Percentiles rank a stretch among this genome's conserved stretches.
phyloP scores from a whole-genome alignment of 192 early-diverging fungal species.

The Phlyctochytrium arcticum region DNA sequence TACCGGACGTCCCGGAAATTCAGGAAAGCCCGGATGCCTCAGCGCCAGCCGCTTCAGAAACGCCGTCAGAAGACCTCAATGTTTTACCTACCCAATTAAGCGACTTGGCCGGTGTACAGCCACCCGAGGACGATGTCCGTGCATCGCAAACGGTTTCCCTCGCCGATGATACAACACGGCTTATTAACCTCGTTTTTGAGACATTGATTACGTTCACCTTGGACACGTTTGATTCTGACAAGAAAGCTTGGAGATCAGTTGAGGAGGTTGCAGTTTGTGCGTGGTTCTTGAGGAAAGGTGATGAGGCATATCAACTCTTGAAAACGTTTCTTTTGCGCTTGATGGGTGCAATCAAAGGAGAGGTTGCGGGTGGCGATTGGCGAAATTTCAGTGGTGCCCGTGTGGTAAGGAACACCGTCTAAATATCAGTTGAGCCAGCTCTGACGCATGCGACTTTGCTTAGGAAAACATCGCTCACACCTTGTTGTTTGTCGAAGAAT shows the following conservation, averaged over 20 bases:
- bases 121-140: too few species aligned
- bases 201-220: conserved; percentile 19
- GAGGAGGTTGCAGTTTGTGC: conserved; percentile 33
- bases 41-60: too few species aligned
- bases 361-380: conserved; percentile 20
- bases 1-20: too few species aligned
- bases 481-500: conserved; percentile 34
- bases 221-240: conserved; percentile 36
- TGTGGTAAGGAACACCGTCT: conserved; percentile 13
- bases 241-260: conserved; percentile 33
- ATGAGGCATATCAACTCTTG: conserved; percentile 14
- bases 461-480: conserved; percentile 39
- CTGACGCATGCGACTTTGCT: too few species aligned
- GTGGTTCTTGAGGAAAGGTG: conserved; percentile 13
- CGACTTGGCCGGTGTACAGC: background rate
- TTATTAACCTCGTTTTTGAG: conserved; percentile 20
- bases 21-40: too few species aligned
- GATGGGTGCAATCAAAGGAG: conserved; percentile 17
- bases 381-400: conserved; percentile 22
- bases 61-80: too few species aligned
- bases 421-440: too few species aligned
- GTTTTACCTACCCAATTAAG: background rate
- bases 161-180: background rate
- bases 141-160: background rate
- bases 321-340: conserved; percentile 15